Conservation (phyloP, 139 green algal genomes). For the Coelastrella sp. region DNA sequence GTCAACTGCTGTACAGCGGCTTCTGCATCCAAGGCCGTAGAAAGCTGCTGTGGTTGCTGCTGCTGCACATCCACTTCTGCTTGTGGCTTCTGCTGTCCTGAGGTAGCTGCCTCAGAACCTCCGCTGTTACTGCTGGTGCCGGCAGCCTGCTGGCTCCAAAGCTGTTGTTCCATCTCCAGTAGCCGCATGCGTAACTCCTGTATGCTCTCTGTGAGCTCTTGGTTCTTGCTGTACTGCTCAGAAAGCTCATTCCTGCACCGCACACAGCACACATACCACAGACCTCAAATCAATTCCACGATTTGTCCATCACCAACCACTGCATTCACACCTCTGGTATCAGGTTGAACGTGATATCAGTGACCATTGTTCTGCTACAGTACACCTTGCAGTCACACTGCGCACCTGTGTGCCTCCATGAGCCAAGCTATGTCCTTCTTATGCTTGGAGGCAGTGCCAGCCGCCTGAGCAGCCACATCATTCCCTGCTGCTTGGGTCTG, state of each 20-base stretch:
- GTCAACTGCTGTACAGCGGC: background rate
- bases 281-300: background rate
- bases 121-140: background rate
- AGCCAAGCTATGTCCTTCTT: conserved; percentile 21
- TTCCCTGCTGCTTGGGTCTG: background rate
- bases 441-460: background rate
- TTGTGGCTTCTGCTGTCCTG: no score
- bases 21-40: conserved; percentile 10
- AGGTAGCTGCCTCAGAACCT: background rate
- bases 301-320: no score
- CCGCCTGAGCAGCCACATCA: conserved; percentile 9
- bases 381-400: background rate
- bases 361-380: background rate
- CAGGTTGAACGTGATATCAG: no score
- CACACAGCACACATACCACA: background rate
- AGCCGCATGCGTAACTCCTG: conserved; percentile 28
- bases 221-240: conserved; percentile 20
- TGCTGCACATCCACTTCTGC: background rate
- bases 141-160: conserved; percentile 1
- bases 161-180: conserved; percentile 29
- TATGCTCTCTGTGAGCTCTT: conserved; percentile 12
- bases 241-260: background rate
- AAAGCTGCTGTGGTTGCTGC: background rate
- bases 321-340: no score
- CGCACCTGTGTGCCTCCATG: conserved; percentile 11